phyloP scores from a whole-genome alignment of 1,139 yeast species.

The Pichia sp. region DNA sequence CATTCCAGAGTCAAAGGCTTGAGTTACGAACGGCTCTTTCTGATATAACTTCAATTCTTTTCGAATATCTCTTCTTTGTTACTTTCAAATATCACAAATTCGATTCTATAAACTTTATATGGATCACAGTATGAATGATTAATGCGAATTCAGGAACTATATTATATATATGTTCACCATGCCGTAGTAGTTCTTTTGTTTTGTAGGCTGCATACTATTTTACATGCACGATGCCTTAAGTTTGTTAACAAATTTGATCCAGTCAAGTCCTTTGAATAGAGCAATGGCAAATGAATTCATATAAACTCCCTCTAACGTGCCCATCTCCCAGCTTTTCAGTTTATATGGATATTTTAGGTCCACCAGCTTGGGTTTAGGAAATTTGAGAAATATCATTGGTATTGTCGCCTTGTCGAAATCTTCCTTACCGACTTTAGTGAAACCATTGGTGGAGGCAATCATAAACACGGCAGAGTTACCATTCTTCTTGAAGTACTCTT shows the following conservation, averaged over 20 bases:
- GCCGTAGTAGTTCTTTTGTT: too few species aligned
- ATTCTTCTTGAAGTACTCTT: slow-evolving; percentile 13
- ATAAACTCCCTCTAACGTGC: slow-evolving; percentile 31
- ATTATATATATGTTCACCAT: too few species aligned
- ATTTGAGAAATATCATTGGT: slow-evolving; percentile 48
- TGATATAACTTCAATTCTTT: not conserved
- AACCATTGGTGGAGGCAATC: slow-evolving; percentile 51
- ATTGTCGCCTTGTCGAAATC: slow-evolving; percentile 43
- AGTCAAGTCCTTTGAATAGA: slow-evolving; percentile 34
- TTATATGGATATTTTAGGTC: slow-evolving; percentile 28
- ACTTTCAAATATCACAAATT: not conserved
- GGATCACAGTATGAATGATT: too few species aligned
- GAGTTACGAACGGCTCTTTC: not conserved
- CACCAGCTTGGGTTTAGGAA: slow-evolving; percentile 28
- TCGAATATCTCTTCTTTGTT: not conserved
- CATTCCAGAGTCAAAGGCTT: slow-evolving; percentile 27
- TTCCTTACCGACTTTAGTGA: slow-evolving; percentile 52
- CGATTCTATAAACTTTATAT: too few species aligned
- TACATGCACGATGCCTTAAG: not conserved
- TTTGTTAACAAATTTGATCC: slow-evolving; percentile 17
- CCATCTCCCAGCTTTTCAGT: slow-evolving; percentile 36
- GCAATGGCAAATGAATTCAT: slow-evolving; percentile 38
- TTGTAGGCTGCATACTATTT: too few species aligned
- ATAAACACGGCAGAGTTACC: slow-evolving; percentile 50
- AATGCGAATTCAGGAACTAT: too few species aligned